Conservation (phyloP, 2,329 filamentous ascomycete genomes). For the Phoma sp. region DNA sequence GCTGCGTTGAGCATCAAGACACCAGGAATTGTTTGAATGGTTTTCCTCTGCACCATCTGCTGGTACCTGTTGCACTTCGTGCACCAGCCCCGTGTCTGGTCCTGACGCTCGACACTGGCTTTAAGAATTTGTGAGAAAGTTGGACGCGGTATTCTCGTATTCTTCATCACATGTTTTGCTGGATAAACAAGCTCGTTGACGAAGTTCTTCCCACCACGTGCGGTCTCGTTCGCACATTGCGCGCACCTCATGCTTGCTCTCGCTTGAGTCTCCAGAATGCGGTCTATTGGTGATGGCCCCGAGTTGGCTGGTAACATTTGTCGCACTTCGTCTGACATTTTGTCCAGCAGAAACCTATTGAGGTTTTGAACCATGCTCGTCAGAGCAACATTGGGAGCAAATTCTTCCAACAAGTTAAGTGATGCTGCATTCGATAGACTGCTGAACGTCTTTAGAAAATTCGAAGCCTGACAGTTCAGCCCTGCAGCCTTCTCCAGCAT, state of each 20-base stretch:
- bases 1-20: conserved; percentile 89
- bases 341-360: conserved; percentile 83
- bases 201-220: conserved; percentile 76
- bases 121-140: conserved; percentile 92
- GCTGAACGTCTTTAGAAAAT: conserved; percentile 88
- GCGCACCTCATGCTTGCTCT: conserved; percentile 80
- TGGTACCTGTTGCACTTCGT: conserved; percentile 90
- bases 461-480: conserved; percentile 94
- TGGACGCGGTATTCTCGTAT: conserved; percentile 60
- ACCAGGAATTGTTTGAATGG: conserved; percentile 78
- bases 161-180: conserved; percentile 60
- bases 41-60: conserved; percentile 82
- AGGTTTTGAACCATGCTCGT: conserved; percentile 85
- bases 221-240: conserved; percentile 85
- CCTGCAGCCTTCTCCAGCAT: conserved; percentile 97
- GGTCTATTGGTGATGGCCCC: conserved; percentile 67
- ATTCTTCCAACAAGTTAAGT: conserved; percentile 84
- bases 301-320: conserved; percentile 67
- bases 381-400: conserved; percentile 72
- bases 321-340: conserved; percentile 77
- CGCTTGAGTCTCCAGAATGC: conserved; percentile 73
- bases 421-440: conserved; percentile 77
- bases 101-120: conserved; percentile 86
- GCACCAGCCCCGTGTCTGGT: conserved; percentile 91
- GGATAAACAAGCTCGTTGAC: conserved; percentile 89